Percentiles rank a stretch among this genome's conserved stretches.
Conservation (phyloP, 495 filamentous ascomycete genomes). For the Neohortaea acidophila region DNA sequence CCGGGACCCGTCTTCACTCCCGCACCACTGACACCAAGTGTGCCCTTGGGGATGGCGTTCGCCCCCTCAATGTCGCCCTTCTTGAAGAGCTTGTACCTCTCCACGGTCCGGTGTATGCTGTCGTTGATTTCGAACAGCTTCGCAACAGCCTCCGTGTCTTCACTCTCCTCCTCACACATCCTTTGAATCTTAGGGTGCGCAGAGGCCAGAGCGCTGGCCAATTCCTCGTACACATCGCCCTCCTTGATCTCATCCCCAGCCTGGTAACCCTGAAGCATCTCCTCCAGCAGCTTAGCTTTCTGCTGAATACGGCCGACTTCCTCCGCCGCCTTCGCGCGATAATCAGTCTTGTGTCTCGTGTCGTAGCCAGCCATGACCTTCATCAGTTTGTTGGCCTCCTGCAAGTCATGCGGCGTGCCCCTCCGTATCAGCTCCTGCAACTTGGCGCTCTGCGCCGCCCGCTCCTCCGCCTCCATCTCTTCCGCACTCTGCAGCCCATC, state of each 20-base stretch:
- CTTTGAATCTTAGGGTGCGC: conserved; percentile 97
- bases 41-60: conserved; percentile 71
- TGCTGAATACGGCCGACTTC: conserved; percentile 86
- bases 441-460: conserved; percentile 87
- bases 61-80: conserved; percentile 84
- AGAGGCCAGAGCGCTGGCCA: conserved; percentile 78
- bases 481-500: conserved; percentile 93
- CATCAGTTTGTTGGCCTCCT: conserved; percentile 94
- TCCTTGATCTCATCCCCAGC: conserved; percentile 70
- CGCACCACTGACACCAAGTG: conserved; percentile 49
- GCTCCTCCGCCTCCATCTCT: conserved; percentile 97
- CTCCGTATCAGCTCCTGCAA: conserved; percentile 90
- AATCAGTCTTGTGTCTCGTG: conserved; percentile 87
- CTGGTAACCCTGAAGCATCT: conserved; percentile 73
- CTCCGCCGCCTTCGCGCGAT: conserved; percentile 90
- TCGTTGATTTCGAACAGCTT: conserved; percentile 96
- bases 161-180: conserved; percentile 98
- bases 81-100: conserved; percentile 85
- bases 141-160: conserved; percentile 86
- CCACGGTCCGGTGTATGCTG: conserved; percentile 91
- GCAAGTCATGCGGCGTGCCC: conserved; percentile 78
- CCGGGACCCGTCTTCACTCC: conserved; percentile 59
- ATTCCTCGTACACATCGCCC: conserved; percentile 90
- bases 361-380: conserved; percentile 98
- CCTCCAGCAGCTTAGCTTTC: conserved; percentile 82